A percentile compares a stretch with the other conserved stretches of the same genome.
Conservation (phyloP, 225 moss, liverwort and hornwort species). For the Marchantia polymorpha region DNA sequence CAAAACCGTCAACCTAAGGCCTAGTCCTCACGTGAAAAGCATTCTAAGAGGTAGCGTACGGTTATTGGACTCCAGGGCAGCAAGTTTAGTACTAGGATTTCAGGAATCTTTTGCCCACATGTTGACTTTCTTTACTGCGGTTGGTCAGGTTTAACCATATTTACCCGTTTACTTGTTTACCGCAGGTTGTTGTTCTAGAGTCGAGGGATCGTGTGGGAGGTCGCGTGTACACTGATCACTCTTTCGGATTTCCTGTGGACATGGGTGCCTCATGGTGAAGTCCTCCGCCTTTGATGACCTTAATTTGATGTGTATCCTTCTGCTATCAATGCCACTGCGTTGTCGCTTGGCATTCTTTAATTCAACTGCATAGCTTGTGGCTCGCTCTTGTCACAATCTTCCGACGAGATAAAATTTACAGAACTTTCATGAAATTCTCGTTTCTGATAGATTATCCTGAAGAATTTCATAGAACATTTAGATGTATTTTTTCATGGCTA, state of each 20-base stretch:
- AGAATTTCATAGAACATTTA: too few relatives aligned
- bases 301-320: background rate
- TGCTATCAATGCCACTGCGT: background rate
- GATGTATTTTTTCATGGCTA: background rate
- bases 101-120: background rate
- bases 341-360: background rate
- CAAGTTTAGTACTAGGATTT: background rate
- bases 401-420: too few relatives aligned
- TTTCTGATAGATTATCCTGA: too few relatives aligned
- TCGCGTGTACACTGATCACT: constrained; percentile 91
- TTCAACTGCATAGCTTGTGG: background rate
- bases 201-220: constrained; percentile 95
- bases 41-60: background rate
- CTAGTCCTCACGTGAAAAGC: background rate
- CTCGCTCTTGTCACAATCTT: too few relatives aligned
- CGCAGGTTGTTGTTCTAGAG: constrained; percentile 91
- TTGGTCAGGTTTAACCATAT: background rate
- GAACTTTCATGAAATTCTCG: too few relatives aligned
- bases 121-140: background rate
- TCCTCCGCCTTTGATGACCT: background rate
- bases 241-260: constrained; percentile 94
- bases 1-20: background rate
- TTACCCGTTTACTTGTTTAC: constrained; percentile 16
- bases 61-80: background rate
- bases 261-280: constrained; percentile 99